A percentile compares a stretch with the other conserved stretches of the same genome.
Evolutionary conservation across 2,329 filamentous ascomycete species (phyloP).

Genomic region (Rhinocladiella similis): DNA sequence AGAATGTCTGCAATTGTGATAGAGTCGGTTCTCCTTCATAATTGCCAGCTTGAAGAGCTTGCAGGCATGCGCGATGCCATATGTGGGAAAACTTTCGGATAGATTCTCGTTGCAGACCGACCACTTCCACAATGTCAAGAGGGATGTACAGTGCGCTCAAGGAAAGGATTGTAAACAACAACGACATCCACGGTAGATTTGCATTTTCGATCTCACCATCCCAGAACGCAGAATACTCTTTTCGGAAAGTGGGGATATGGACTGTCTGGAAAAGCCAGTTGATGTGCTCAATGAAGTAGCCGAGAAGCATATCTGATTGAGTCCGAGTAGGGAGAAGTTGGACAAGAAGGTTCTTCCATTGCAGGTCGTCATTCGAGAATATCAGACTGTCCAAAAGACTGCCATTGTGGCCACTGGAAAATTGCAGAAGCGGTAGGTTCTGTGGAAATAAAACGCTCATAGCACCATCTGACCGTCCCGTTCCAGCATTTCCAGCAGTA

Average conservation of each 20-base stretch:
- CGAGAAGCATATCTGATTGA: slow-evolving; percentile 32
- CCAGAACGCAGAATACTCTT: slow-evolving; percentile 34
- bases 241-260: slow-evolving; percentile 29
- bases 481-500: neutral
- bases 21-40: slow-evolving; percentile 33
- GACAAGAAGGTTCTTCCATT: slow-evolving; percentile 29
- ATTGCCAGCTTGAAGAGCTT: slow-evolving; percentile 33
- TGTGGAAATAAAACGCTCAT: neutral
- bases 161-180: slow-evolving; percentile 34
- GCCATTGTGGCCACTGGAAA: neutral
- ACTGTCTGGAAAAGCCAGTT: slow-evolving; percentile 35
- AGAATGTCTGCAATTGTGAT: slow-evolving; percentile 33
- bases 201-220: slow-evolving; percentile 27
- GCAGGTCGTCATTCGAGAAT: slow-evolving; percentile 16
- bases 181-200: slow-evolving; percentile 35
- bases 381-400: neutral
- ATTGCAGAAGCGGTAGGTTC: slow-evolving; percentile 3
- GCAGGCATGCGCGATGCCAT: slow-evolving; percentile 34
- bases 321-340: slow-evolving; percentile 24
- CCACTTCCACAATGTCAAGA: slow-evolving; percentile 26
- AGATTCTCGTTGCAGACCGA: slow-evolving; percentile 22
- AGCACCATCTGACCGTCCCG: neutral
- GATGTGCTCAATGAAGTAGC: slow-evolving; percentile 35
- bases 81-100: slow-evolving; percentile 30
- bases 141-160: slow-evolving; percentile 33